These are phyloP conservation scores for Cyphellophora attinorum DNA, from an alignment of 2,329 filamentous ascomycete genomes.

Conservation along the genomic window DNA sequence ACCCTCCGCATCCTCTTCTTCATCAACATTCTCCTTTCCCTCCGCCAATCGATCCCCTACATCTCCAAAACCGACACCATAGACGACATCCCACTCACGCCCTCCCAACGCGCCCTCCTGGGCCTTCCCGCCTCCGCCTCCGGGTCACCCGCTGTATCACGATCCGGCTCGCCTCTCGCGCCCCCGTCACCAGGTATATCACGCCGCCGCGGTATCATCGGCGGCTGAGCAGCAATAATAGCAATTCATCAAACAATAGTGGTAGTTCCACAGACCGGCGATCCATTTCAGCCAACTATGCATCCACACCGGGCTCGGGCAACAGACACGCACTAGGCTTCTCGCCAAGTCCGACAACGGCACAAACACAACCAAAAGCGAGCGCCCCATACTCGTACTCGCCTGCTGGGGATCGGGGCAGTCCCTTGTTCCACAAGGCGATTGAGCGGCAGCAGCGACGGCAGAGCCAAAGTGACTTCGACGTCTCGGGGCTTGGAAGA, in stretches of 20 bases:
- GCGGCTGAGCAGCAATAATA: slow-evolving; percentile 50
- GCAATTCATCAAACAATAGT: slow-evolving; percentile 33
- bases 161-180: slow-evolving; percentile 78
- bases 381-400: too few species aligned
- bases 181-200: slow-evolving; percentile 53
- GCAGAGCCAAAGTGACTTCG: slow-evolving; percentile 9
- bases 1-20: slow-evolving; percentile 53
- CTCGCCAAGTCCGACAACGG: slow-evolving; percentile 23
- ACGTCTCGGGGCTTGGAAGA: slow-evolving; percentile 5
- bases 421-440: slow-evolving; percentile 60
- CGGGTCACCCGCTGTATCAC: slow-evolving; percentile 48
- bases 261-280: slow-evolving; percentile 40
- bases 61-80: slow-evolving; percentile 65
- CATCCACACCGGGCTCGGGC: slow-evolving; percentile 14
- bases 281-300: slow-evolving; percentile 21
- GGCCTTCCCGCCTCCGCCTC: slow-evolving; percentile 64
- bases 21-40: slow-evolving; percentile 61
- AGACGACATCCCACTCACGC: slow-evolving; percentile 80
- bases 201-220: slow-evolving; percentile 34
- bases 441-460: slow-evolving; percentile 29
- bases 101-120: slow-evolving; percentile 75
- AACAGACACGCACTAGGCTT: slow-evolving; percentile 13
- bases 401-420: slow-evolving; percentile 35
- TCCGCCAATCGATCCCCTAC: slow-evolving; percentile 51
- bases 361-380: slow-evolving; percentile 11